A percentile compares a stretch with the other conserved stretches of the same genome.
Conservation (phyloP, 1,284 basidiomycete species). For the Schizophyllum commune region DNA sequence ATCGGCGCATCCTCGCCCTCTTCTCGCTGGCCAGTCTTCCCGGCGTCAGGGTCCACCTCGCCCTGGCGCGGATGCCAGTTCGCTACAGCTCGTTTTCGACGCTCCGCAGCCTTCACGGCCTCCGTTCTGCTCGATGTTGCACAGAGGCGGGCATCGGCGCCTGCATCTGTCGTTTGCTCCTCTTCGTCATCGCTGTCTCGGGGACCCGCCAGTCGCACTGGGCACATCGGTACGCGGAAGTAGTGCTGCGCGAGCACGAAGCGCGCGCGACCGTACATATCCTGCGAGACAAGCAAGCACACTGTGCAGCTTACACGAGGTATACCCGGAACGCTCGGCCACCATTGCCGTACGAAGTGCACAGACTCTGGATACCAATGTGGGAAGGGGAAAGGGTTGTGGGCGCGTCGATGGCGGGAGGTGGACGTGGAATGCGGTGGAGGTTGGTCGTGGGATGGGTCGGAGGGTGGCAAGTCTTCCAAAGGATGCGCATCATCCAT, state of each 20-base stretch:
- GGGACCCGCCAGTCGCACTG: neutral
- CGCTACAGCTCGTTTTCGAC: neutral
- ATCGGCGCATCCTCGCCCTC: constrained; percentile 26
- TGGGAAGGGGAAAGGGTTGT: constrained; percentile 49
- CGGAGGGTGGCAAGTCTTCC: neutral
- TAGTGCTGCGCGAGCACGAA: constrained; percentile 73
- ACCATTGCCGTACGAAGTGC: constrained; percentile 73
- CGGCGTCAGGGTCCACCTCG: neutral
- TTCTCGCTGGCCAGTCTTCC: constrained; percentile 12
- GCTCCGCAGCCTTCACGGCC: neutral
- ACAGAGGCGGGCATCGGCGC: neutral
- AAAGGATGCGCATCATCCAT: too few species aligned
- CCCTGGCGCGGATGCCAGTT: neutral
- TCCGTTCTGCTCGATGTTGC: too few species aligned
- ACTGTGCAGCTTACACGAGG: constrained; percentile 65
- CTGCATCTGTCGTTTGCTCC: constrained; percentile 19
- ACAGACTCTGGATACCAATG: constrained; percentile 64
- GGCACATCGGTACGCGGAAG: constrained; percentile 46
- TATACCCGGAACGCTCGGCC: constrained; percentile 54
- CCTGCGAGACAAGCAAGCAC: constrained; percentile 54
- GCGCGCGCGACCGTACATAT: constrained; percentile 43
- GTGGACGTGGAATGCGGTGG: neutral
- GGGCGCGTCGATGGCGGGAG: constrained; percentile 10
- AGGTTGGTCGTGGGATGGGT: neutral
- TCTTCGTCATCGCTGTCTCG: constrained; percentile 20